Percentiles rank a stretch among this genome's conserved stretches.
phyloP scores from a whole-genome alignment of 495 filamentous ascomycete species.

The Evernia prunastri region DNA sequence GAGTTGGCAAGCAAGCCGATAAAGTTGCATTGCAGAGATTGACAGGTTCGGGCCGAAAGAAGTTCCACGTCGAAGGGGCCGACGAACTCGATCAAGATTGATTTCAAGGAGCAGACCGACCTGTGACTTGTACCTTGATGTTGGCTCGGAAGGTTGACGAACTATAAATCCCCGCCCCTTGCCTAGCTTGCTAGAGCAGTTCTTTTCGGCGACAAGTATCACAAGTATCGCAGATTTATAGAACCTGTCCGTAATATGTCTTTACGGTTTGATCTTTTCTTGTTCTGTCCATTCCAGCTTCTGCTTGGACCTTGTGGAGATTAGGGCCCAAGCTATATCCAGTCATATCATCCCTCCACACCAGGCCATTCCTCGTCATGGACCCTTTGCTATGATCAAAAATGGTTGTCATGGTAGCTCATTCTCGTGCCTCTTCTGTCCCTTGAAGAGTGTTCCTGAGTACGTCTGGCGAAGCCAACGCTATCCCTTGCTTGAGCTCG shows the following conservation, averaged over 20 bases:
- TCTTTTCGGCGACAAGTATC: too few species aligned
- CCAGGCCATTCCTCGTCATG: conserved; percentile 12
- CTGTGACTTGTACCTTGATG: conserved; percentile 13
- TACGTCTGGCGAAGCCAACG: conserved; percentile 1
- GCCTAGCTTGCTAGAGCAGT: conserved; percentile 14
- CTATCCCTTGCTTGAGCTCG: conserved; percentile 24
- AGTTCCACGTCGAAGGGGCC: conserved; percentile 74
- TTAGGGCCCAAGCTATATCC: background rate
- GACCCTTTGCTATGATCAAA: conserved; percentile 11
- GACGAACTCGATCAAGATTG: conserved; percentile 33
- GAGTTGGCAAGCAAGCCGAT: conserved; percentile 78
- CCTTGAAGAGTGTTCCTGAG: conserved; percentile 15
- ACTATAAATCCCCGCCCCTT: conserved; percentile 12
- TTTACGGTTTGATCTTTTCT: background rate
- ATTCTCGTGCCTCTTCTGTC: conserved; percentile 20
- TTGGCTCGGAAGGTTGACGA: conserved; percentile 2
- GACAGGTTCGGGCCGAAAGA: conserved; percentile 73
- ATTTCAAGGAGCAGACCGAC: conserved; percentile 12
- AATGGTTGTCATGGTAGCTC: conserved; percentile 18
- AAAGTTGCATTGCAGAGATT: conserved; percentile 83
- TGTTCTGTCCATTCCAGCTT: background rate
- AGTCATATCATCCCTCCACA: background rate
- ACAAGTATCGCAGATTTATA: background rate
- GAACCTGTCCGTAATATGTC: too few species aligned
- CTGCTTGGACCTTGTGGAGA: background rate